Percentiles rank a stretch among this genome's conserved stretches.
These are phyloP conservation scores for Immersiella caudata DNA, from an alignment of 495 filamentous ascomycete genomes.

Conservation along the genomic window DNA sequence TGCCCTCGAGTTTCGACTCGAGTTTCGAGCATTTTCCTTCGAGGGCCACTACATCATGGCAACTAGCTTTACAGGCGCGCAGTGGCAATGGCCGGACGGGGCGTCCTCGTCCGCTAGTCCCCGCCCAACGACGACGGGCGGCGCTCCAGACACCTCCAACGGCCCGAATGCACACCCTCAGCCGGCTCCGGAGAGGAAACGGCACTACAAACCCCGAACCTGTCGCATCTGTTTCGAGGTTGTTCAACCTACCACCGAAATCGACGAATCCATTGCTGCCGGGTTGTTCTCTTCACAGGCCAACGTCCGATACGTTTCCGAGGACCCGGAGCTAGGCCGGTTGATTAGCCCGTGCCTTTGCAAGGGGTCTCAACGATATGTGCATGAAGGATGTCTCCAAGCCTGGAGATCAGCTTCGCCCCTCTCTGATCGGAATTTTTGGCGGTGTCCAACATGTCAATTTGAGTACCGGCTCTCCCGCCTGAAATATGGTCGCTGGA, in stretches of 20 bases:
- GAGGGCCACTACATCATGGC: not conserved
- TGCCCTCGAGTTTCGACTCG: not conserved
- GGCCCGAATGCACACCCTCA: constrained; percentile 23
- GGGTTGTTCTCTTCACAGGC: constrained; percentile 63
- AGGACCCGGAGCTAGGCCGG: constrained; percentile 73
- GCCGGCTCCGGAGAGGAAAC: constrained; percentile 37
- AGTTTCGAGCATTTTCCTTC: not conserved
- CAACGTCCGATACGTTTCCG: constrained; percentile 73
- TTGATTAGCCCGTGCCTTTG: constrained; percentile 92
- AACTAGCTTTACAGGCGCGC: not conserved
- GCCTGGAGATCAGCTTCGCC: constrained; percentile 80
- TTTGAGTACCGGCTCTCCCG: constrained; percentile 83
- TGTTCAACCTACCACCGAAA: constrained; percentile 74
- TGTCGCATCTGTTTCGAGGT: constrained; percentile 94
- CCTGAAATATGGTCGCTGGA: constrained; percentile 72
- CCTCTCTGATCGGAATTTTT: constrained; percentile 69
- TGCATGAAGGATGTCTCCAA: constrained; percentile 92
- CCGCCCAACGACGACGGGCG: constrained; percentile 17
- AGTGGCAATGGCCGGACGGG: constrained; percentile 13
- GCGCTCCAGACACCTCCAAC: constrained; percentile 8
- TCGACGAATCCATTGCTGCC: constrained; percentile 61
- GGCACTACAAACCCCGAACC: constrained; percentile 66
- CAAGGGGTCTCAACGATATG: constrained; percentile 88
- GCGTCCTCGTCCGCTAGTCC: constrained; percentile 13
- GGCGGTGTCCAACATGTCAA: constrained; percentile 84